Evolutionary conservation across 2,329 filamentous ascomycete species (phyloP).

Genomic region (Coleophoma eucalyptorum): DNA sequence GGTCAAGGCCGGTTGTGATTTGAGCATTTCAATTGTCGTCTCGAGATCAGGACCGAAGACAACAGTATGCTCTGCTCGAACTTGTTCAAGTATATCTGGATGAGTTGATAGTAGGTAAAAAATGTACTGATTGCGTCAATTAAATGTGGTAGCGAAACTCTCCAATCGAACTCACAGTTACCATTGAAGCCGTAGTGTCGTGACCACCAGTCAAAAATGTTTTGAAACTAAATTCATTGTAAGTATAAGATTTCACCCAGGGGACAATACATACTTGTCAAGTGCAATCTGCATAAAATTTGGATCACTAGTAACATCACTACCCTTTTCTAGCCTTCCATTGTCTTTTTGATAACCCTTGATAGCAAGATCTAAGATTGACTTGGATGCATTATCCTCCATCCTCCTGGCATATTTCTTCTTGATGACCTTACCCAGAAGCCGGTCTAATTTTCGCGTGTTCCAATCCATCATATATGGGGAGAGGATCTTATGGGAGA

Average conservation of each 20-base stretch:
- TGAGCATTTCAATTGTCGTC: background rate
- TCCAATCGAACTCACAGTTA: constrained; percentile 4
- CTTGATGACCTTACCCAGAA: constrained; percentile 9
- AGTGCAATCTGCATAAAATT: constrained; percentile 13
- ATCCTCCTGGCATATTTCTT: constrained; percentile 5
- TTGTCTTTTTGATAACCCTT: constrained; percentile 12
- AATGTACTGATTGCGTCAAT: constrained; percentile 5
- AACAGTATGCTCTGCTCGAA: constrained; percentile 9
- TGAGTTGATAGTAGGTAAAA: constrained; percentile 7
- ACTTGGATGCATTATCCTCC: constrained; percentile 10
- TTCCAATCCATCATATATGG: constrained; percentile 10
- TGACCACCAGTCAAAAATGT: constrained; percentile 12
- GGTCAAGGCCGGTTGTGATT: constrained; percentile 5
- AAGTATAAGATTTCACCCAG: too few species aligned
- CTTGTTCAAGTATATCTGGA: constrained; percentile 4
- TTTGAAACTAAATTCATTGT: constrained; percentile 7
- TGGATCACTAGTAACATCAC: constrained; percentile 5
- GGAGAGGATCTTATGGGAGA: constrained; percentile 6
- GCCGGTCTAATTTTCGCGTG: constrained; percentile 8
- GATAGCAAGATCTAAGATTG: constrained; percentile 13
- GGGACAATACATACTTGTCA: constrained; percentile 8
- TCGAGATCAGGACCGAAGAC: constrained; percentile 6
- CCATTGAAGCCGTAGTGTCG: constrained; percentile 12
- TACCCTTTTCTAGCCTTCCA: constrained; percentile 1
- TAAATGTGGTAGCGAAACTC: background rate